phyloP scores from a whole-genome alignment of 306 rosid species.

The Benincasa hispida region DNA sequence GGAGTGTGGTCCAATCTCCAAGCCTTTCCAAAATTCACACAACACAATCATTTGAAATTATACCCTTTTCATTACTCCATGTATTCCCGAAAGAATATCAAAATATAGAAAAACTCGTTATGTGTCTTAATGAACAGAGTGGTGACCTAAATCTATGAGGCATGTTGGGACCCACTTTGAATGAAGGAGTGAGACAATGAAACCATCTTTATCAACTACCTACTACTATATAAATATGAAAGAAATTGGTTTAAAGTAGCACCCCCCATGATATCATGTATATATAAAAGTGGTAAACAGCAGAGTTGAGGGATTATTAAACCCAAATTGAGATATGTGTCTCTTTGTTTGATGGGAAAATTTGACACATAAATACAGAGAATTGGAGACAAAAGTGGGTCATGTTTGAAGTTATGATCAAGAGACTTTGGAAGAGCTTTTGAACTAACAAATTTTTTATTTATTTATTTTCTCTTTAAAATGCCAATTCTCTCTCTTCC shows the following conservation, averaged over 20 bases:
- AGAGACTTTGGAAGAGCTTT: constrained; percentile 7
- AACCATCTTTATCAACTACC: constrained; percentile 7
- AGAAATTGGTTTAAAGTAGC: background rate
- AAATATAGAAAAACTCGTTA: background rate
- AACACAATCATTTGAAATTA: background rate
- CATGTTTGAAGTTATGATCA: constrained; percentile 4
- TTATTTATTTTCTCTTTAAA: no score
- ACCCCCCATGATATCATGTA: background rate
- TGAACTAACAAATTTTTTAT: background rate
- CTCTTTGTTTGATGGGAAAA: background rate
- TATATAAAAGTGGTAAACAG: background rate
- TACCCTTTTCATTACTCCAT: background rate
- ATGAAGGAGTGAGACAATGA: background rate
- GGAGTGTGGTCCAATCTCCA: background rate
- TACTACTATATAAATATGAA: background rate
- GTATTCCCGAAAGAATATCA: no score
- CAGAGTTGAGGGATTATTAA: background rate
- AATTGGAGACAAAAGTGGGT: constrained; percentile 9
- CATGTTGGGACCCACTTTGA: background rate
- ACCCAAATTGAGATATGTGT: background rate
- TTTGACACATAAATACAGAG: background rate
- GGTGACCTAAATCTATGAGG: background rate
- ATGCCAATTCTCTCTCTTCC: background rate
- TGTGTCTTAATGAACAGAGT: no score
- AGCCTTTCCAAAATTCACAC: background rate